Conservation (phyloP, 768 basidiomycete genomes). For the Termitomyces sp. region DNA sequence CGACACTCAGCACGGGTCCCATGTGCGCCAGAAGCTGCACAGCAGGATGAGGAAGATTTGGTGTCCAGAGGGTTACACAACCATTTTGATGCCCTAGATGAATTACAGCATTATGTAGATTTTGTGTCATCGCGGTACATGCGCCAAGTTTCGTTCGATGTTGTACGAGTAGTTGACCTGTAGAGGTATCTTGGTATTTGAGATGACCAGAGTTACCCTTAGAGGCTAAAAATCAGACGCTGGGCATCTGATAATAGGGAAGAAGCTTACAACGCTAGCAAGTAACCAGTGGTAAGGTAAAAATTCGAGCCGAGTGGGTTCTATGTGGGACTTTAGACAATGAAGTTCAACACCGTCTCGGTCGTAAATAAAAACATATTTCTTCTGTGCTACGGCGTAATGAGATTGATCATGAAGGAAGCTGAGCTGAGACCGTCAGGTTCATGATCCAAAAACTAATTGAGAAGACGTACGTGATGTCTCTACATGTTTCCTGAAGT, state of each 20-base stretch:
- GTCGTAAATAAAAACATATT: conserved; percentile 96
- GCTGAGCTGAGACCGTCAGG: conserved; percentile 33
- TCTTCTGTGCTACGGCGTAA: conserved; percentile 94
- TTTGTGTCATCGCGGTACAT: conserved; percentile 85
- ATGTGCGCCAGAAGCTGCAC: conserved; percentile 91
- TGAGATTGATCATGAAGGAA: conserved; percentile 92
- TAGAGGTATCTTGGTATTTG: conserved; percentile 97
- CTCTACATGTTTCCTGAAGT: conserved; percentile 85
- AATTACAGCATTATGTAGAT: conserved; percentile 89
- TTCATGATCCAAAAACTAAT: neutral
- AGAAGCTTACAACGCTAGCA: conserved; percentile 66
- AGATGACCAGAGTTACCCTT: conserved; percentile 88
- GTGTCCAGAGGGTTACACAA: conserved; percentile 95
- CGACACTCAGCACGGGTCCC: conserved; percentile 79
- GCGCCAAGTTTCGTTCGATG: conserved; percentile 90
- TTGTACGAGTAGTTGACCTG: conserved; percentile 80
- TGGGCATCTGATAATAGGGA: neutral
- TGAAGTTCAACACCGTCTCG: conserved; percentile 92
- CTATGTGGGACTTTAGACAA: conserved; percentile 77
- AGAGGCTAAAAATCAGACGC: neutral
- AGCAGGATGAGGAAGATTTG: conserved; percentile 87
- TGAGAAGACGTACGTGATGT: conserved; percentile 72
- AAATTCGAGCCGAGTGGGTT: conserved; percentile 88
- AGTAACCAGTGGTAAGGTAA: conserved; percentile 96
- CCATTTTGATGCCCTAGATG: conserved; percentile 96